phyloP scores from a whole-genome alignment of 164 flowering plant genomes.

The Vitis rotundifolia region DNA sequence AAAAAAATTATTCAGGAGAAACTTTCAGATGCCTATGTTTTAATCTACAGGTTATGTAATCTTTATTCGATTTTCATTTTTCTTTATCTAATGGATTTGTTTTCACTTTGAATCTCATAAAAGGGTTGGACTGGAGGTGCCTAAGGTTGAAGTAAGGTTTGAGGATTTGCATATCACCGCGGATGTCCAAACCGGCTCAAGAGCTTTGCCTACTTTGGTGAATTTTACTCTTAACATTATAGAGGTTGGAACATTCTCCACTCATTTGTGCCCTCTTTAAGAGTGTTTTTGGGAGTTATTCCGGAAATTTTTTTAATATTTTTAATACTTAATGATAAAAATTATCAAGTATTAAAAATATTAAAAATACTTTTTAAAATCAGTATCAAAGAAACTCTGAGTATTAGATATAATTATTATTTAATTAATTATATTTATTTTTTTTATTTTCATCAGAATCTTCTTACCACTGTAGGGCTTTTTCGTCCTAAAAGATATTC shows the following conservation, averaged over 20 bases:
- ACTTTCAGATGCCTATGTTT: too few relatives aligned
- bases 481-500: constrained; percentile 47
- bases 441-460: constrained; percentile 33
- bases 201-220: constrained; percentile 84
- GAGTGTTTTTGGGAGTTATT: background rate
- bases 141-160: constrained; percentile 78
- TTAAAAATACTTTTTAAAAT: background rate
- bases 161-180: constrained; percentile 58
- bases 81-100: background rate
- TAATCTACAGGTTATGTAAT: too few relatives aligned
- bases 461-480: constrained; percentile 42
- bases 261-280: too few relatives aligned
- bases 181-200: constrained; percentile 58
- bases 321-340: background rate
- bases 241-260: constrained; percentile 43
- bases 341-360: too few relatives aligned
- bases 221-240: constrained; percentile 52
- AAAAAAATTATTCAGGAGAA: too few relatives aligned
- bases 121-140: constrained; percentile 77
- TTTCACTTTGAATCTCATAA: background rate
- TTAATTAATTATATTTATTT: background rate
- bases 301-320: background rate
- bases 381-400: fast-evolving
- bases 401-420: too few relatives aligned
- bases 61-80: background rate